These are phyloP conservation scores for Umbilicus rupestris DNA, from an alignment of 164 flowering plant genomes.

Conservation along the genomic window DNA sequence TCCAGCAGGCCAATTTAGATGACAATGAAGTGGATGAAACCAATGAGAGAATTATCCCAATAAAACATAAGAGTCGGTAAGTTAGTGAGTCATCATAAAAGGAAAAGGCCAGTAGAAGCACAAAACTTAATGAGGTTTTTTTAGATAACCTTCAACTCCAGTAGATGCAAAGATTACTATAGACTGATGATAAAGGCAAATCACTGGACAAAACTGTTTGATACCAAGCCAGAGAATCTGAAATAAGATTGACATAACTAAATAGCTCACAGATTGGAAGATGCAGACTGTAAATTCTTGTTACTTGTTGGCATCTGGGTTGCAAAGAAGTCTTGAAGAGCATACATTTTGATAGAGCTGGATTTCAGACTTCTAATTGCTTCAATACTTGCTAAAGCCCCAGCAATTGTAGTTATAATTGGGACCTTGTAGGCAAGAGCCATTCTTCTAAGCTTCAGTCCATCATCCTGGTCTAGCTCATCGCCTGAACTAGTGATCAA, in stretches of 20 bases:
- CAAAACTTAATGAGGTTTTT: neutral
- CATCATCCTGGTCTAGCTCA: slow-evolving; percentile 68
- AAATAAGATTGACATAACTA: neutral
- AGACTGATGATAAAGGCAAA: slow-evolving; percentile 1
- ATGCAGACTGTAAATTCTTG: slow-evolving; percentile 39
- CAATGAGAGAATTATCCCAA: neutral
- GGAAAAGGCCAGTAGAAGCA: neutral
- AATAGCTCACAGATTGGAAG: slow-evolving; percentile 16
- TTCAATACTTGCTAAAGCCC: slow-evolving; percentile 72
- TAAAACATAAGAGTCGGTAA: neutral
- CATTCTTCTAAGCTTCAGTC: slow-evolving; percentile 74
- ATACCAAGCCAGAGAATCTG: neutral
- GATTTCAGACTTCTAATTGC: slow-evolving; percentile 71
- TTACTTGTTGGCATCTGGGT: slow-evolving; percentile 14
- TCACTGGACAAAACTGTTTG: slow-evolving; percentile 9
- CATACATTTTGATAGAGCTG: slow-evolving; percentile 49
- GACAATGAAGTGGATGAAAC: neutral
- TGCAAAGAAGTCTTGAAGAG: slow-evolving; percentile 76
- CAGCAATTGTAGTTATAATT: slow-evolving; percentile 76
- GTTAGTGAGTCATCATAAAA: neutral
- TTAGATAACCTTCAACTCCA: neutral
- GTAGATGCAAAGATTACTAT: neutral
- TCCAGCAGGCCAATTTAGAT: neutral
- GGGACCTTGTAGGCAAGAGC: slow-evolving; percentile 86
- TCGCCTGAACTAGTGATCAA: slow-evolving; percentile 97